These are phyloP conservation scores for Cyclanthera cordifolia DNA, from an alignment of 306 rosid genomes.

Conservation along the genomic window DNA sequence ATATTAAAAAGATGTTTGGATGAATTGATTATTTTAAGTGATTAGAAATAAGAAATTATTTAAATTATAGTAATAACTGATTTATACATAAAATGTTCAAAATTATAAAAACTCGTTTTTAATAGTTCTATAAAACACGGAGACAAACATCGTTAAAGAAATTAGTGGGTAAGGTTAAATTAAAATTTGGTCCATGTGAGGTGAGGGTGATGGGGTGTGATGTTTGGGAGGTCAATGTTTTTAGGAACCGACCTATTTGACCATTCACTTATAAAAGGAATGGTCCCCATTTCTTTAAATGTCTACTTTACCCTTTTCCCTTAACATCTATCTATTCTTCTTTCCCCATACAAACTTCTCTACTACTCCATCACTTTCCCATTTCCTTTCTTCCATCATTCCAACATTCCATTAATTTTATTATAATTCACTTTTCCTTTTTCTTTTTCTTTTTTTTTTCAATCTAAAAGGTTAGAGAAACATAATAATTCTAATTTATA, in stretches of 20 bases:
- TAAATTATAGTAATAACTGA: too few species aligned
- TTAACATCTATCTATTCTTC: neutral
- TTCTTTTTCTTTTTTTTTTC: neutral
- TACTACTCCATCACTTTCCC: constrained; percentile 8
- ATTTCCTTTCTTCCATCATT: neutral
- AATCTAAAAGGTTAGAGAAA: neutral
- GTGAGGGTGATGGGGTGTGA: neutral
- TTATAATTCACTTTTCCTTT: neutral
- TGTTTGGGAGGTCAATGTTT: neutral
- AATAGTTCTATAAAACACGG: too few species aligned
- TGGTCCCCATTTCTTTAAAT: constrained; percentile 7
- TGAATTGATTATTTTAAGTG: too few species aligned
- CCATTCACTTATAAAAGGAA: neutral
- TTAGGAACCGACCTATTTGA: constrained; percentile 14
- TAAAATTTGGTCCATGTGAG: neutral
- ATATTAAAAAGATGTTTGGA: too few species aligned
- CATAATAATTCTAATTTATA: too few species aligned
- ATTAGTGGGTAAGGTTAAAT: neutral
- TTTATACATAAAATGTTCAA: too few species aligned
- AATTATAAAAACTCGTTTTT: too few species aligned
- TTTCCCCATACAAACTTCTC: neutral
- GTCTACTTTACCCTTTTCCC: neutral
- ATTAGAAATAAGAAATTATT: too few species aligned
- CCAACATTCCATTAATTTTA: neutral
- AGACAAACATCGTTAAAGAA: too few species aligned